Evolutionary conservation across 2,329 filamentous ascomycete species (phyloP).

Genomic region (Pyrenochaeta sp.): DNA sequence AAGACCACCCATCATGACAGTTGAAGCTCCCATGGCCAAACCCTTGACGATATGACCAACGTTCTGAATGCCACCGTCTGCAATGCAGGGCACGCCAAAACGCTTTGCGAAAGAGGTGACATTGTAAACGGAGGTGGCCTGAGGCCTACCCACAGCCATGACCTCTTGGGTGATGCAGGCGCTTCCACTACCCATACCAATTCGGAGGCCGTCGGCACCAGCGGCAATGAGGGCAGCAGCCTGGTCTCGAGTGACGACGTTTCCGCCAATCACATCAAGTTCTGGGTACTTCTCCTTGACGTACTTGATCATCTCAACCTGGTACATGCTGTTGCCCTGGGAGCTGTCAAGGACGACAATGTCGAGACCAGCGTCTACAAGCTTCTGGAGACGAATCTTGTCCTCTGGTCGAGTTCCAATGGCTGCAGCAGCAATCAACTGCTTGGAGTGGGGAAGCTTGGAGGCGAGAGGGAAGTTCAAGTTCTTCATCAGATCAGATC

Average conservation of each 20-base stretch:
- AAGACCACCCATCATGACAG: conserved; percentile 99
- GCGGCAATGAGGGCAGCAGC: conserved; percentile 90
- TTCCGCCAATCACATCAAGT: conserved; percentile 95
- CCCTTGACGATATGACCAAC: conserved; percentile 99
- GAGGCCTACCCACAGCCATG: conserved; percentile 97
- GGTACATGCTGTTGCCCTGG: conserved; percentile 98
- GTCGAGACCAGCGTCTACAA: conserved; percentile 94
- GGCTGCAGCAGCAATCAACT: conserved; percentile 92
- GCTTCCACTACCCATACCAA: conserved; percentile 97
- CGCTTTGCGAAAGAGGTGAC: conserved; percentile 88
- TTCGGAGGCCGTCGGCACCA: conserved; percentile 93
- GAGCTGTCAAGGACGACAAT: conserved; percentile 95
- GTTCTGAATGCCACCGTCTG: conserved; percentile 97
- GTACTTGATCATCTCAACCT: conserved; percentile 98
- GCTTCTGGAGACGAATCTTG: conserved; percentile 81
- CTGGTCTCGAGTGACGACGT: conserved; percentile 97
- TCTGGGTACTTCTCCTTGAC: conserved; percentile 85
- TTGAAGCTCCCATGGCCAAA: conserved; percentile 89
- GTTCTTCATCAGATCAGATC: conserved; percentile 97
- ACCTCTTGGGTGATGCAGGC: conserved; percentile 99
- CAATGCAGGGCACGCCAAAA: conserved; percentile 97
- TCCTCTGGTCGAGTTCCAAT: conserved; percentile 96
- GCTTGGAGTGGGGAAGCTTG: conserved; percentile 95
- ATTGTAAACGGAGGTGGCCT: conserved; percentile 90
- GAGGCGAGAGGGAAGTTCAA: conserved; percentile 95